Base-by-base conservation (phyloP, 2,329 filamentous ascomycete species). In the Aspergillus niger region DNA sequence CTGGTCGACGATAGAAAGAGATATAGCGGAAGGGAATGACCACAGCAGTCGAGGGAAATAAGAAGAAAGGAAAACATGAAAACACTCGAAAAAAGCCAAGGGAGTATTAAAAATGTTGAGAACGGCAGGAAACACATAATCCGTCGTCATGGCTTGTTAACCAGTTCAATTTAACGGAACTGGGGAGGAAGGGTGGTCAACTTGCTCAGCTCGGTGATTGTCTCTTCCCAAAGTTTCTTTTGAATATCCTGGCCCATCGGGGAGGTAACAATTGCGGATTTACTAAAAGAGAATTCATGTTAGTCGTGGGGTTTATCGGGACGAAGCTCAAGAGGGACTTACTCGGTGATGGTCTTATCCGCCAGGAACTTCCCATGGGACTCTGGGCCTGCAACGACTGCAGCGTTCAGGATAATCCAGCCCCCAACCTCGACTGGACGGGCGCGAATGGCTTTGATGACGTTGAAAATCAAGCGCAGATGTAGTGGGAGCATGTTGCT, bases 151-250 rank as follows among this genome's bases (percentile, higher is more conserved):
- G 30, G 30, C 10, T 11, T 32, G 11, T 5, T 11, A 32, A 32
- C 30, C 30, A 32, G 30, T 32, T 32, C 30, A 32, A 10, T 32
- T 17, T 17, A 41, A 7, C n/a, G 15, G 10, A 41, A 41, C 39
- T 41, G n/a, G n/a, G 15, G n/a, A 17, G 39, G 39, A 41, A 41
- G 39, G 6, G 39, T 17, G 5, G 15, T 17, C 39, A 41, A 41
- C 39, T 47, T 58, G 17, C 38, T 56, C 59, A 69, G 47, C 41
- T 69, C 67, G 7, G 38, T 57, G 5, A 68, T 38, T 8, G 67
- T 69, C 44, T 70, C 65, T 20, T 59, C 59, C 67, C 68, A 70
- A 7, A 70, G 38, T 11, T 56, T 66, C 55, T 61, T 65, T 57
- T 69, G 65, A 10, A 70, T 50, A 32, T 57, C 52, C 48, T 65